Conservation (phyloP, 805 yeast genomes). For the Kodamaea lidongshanica region DNA sequence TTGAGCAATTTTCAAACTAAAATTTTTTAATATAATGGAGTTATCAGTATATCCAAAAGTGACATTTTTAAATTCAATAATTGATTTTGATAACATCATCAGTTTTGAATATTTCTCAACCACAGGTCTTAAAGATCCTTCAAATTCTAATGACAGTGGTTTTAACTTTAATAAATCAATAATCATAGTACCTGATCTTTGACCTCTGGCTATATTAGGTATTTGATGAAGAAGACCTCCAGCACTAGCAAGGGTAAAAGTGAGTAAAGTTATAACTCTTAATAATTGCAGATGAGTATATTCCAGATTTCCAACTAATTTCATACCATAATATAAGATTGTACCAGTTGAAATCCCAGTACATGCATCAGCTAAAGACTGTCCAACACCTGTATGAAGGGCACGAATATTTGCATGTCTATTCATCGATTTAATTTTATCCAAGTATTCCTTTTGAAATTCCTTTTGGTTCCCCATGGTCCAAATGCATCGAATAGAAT, state of each 20-base stretch:
- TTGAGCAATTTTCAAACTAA: slow-evolving; percentile 37
- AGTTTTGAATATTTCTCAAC: too few relatives aligned
- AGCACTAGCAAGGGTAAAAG: slow-evolving; percentile 67
- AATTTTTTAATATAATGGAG: slow-evolving; percentile 31
- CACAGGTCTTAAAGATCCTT: slow-evolving; percentile 29
- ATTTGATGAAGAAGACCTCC: slow-evolving; percentile 53
- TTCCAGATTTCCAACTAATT: slow-evolving; percentile 51
- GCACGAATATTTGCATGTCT: slow-evolving; percentile 48
- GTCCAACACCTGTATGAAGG: slow-evolving; percentile 58
- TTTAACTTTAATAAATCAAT: slow-evolving; percentile 33
- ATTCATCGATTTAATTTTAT: slow-evolving; percentile 25
- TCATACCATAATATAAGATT: slow-evolving; percentile 73
- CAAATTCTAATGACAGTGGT: slow-evolving; percentile 30
- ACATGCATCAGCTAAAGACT: slow-evolving; percentile 50
- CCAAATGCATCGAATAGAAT: slow-evolving; percentile 58
- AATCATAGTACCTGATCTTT: slow-evolving; percentile 57
- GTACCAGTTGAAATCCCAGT: slow-evolving; percentile 61
- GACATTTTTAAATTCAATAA: slow-evolving; percentile 41
- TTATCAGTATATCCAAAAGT: slow-evolving; percentile 44
- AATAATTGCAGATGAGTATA: slow-evolving; percentile 56
- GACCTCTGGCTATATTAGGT: slow-evolving; percentile 79
- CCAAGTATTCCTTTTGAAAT: slow-evolving; percentile 38
- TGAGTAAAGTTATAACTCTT: slow-evolving; percentile 62
- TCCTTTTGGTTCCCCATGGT: slow-evolving; percentile 46
- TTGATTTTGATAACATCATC: slow-evolving; percentile 1